These are phyloP conservation scores for Phytophthora uliginosa DNA, from an alignment of 352 stramenopile genomes.

Conservation along the genomic window DNA sequence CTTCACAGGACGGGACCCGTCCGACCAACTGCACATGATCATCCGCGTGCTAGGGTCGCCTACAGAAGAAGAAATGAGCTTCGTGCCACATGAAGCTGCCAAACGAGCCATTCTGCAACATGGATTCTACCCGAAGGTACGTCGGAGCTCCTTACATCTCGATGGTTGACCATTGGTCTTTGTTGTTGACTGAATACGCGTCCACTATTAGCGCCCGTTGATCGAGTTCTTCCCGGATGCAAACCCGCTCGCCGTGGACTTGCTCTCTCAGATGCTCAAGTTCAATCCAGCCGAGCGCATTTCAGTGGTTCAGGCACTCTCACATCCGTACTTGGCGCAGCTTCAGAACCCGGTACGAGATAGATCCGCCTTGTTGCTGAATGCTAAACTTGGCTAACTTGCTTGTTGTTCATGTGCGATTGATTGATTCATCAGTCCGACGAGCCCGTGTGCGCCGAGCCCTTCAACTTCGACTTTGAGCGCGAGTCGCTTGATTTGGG, in stretches of 20 bases:
- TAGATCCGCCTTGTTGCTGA: too few relatives aligned
- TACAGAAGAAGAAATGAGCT: slow-evolving; percentile 96
- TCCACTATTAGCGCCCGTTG: slow-evolving; percentile 58
- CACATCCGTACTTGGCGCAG: slow-evolving; percentile 91
- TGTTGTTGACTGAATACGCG: neutral
- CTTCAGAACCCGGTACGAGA: slow-evolving; percentile 90
- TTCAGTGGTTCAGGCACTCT: slow-evolving; percentile 92
- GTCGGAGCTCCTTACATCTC: neutral
- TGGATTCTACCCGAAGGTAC: slow-evolving; percentile 86
- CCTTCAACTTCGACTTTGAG: slow-evolving; percentile 92
- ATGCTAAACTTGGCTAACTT: too few relatives aligned
- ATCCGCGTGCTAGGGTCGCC: slow-evolving; percentile 95
- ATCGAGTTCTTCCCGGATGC: slow-evolving; percentile 90
- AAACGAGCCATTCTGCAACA: slow-evolving; percentile 88
- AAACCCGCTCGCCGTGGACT: slow-evolving; percentile 84
- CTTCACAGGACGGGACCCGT: slow-evolving; percentile 86
- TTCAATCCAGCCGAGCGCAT: slow-evolving; percentile 96
- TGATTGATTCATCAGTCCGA: slow-evolving; percentile 57
- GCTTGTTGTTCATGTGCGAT: too few relatives aligned
- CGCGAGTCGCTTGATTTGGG: slow-evolving; percentile 83
- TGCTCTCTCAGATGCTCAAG: slow-evolving; percentile 93
- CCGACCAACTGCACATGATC: slow-evolving; percentile 90
- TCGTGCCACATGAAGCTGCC: slow-evolving; percentile 95
- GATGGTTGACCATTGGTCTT: neutral
- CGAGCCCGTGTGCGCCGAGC: slow-evolving; percentile 83